phyloP scores from a whole-genome alignment of 306 rosid genomes.

The Glycine soja region DNA sequence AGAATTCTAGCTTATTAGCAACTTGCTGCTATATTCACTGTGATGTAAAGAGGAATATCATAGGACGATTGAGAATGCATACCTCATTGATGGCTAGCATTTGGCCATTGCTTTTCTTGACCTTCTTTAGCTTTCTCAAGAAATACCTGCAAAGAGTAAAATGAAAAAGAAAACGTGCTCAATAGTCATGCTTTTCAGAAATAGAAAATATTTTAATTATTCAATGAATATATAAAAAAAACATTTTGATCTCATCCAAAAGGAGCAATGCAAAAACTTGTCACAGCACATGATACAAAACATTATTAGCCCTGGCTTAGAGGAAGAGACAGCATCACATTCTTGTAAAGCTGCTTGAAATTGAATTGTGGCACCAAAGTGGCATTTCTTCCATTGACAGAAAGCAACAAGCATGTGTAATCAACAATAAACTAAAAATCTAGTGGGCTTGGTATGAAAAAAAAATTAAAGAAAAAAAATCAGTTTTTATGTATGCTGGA shows the following conservation, averaged over 20 bases:
- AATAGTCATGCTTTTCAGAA: background rate
- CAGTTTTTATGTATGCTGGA: background rate
- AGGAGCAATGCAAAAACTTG: background rate
- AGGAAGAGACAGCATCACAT: background rate
- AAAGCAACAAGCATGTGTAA: background rate
- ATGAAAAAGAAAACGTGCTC: background rate
- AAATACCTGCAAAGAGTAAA: slow-evolving; percentile 60
- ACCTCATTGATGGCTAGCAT: slow-evolving; percentile 84
- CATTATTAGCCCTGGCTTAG: background rate
- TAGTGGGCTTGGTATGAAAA: background rate
- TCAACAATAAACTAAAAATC: background rate
- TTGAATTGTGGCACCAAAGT: background rate
- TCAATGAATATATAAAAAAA: background rate
- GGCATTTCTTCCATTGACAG: background rate
- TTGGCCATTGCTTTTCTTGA: slow-evolving; percentile 85
- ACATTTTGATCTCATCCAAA: background rate
- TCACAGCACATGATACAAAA: background rate
- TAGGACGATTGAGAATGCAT: background rate
- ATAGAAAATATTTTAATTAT: background rate
- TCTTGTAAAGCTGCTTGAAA: background rate
- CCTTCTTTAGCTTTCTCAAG: slow-evolving; percentile 80
- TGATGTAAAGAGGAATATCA: background rate
- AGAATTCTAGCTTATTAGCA: background rate
- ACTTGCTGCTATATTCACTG: background rate
- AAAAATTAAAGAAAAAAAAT: too few species aligned